phyloP scores from a whole-genome alignment of 148 eudicot genomes.

The Rhododendron ferrugineum region DNA sequence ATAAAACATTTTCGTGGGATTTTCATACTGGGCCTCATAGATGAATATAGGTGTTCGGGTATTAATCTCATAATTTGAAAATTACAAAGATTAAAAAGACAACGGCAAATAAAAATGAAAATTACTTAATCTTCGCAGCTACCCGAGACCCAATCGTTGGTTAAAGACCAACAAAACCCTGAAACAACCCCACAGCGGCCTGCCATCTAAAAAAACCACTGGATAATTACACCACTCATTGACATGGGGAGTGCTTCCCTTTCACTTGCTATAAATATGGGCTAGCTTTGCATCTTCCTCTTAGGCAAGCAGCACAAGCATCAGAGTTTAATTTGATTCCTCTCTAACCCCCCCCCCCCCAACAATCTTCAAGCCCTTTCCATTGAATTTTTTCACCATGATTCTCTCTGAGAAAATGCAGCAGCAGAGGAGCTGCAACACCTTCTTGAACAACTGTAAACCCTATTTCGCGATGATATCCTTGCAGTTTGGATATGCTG shows the following conservation, averaged over 20 bases:
- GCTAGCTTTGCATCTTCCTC: not conserved
- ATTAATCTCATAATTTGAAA: too few species aligned
- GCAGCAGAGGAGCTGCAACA: not conserved
- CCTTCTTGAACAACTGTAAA: not conserved
- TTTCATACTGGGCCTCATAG: too few species aligned
- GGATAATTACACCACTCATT: not conserved
- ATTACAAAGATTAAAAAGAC: too few species aligned
- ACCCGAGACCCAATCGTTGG: too few species aligned
- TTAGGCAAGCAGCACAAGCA: not conserved
- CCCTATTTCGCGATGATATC: slow-evolving; percentile 43
- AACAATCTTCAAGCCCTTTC: not conserved
- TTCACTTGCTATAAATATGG: not conserved
- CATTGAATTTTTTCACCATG: not conserved
- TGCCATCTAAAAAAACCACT: too few species aligned
- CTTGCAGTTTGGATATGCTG: slow-evolving; percentile 71
- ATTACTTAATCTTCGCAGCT: too few species aligned
- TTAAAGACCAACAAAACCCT: too few species aligned
- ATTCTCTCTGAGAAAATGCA: not conserved
- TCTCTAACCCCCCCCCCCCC: not conserved
- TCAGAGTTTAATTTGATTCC: not conserved
- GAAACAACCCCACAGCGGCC: too few species aligned
- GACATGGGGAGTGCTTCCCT: not conserved
- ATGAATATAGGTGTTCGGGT: too few species aligned
- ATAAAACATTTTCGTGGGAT: too few species aligned
- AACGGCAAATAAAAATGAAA: too few species aligned